Percentiles rank a stretch among this genome's conserved stretches.
Conservation (phyloP, 768 basidiomycete genomes). For the Agrocybe pediades region DNA sequence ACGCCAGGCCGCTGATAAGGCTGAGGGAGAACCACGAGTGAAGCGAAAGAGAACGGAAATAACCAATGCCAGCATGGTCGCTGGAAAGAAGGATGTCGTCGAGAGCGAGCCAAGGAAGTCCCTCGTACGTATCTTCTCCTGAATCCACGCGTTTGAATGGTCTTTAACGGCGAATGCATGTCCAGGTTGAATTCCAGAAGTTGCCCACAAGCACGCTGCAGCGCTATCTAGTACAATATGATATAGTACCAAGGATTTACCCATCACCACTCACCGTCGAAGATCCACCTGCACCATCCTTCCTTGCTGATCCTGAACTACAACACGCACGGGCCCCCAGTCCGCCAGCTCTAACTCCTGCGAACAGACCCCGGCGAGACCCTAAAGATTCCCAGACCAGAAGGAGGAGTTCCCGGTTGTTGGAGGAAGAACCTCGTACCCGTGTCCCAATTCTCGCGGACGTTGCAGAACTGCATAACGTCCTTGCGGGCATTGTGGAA, state of each 20-base stretch:
- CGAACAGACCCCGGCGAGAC: conserved; percentile 74
- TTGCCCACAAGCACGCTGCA: conserved; percentile 67
- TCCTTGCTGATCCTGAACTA: conserved; percentile 52
- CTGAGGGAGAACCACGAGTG: conserved; percentile 71
- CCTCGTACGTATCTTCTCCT: conserved; percentile 34
- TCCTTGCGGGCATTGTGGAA: conserved; percentile 71
- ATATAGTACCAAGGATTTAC: conserved; percentile 68
- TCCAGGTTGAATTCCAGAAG: conserved; percentile 74
- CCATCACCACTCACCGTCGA: conserved; percentile 68
- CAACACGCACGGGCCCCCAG: conserved; percentile 52
- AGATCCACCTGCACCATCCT: conserved; percentile 71
- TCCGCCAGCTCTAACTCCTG: conserved; percentile 56
- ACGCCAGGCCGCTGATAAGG: conserved; percentile 65
- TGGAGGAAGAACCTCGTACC: conserved; percentile 60
- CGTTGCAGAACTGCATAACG: conserved; percentile 62
- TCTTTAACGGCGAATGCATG: neutral
- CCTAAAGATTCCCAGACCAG: conserved; percentile 55
- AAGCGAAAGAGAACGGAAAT: conserved; percentile 74
- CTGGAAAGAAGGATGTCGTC: conserved; percentile 32
- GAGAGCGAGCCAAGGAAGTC: conserved; percentile 43
- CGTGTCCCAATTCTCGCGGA: conserved; percentile 74
- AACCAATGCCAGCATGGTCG: conserved; percentile 24
- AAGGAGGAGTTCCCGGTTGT: conserved; percentile 69
- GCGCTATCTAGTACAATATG: conserved; percentile 73
- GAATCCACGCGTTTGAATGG: conserved; percentile 2